A percentile compares a stretch with the other conserved stretches of the same genome.
Conservation (phyloP, 2,329 filamentous ascomycete genomes). For the Fusarium heterosporum region DNA sequence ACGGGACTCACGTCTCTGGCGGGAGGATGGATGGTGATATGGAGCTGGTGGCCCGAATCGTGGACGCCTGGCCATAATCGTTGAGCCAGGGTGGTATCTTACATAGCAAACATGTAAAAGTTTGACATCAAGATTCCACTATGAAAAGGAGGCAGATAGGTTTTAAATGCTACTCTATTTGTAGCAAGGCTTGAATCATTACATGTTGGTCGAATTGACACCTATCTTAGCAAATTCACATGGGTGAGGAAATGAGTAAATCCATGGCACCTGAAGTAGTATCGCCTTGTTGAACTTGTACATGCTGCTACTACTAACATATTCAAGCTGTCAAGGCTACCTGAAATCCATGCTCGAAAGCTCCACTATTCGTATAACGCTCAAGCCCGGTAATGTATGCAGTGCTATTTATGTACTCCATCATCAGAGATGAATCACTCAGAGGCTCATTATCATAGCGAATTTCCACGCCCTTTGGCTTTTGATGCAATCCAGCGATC, state of each 20-base stretch:
- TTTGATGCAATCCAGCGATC: background rate
- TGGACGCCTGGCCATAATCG: background rate
- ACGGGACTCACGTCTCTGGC: background rate
- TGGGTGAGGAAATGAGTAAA: no score
- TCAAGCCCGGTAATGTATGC: background rate
- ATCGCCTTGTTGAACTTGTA: no score
- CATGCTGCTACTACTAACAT: background rate
- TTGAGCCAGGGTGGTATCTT: background rate
- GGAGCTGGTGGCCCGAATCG: conserved; percentile 1
- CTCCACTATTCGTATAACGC: background rate
- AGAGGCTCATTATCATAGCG: background rate
- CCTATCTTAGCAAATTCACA: no score
- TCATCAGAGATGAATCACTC: fast-evolving
- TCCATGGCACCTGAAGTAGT: no score
- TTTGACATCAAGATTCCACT: no score
- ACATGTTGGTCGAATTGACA: no score
- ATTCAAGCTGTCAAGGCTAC: background rate
- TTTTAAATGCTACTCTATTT: no score
- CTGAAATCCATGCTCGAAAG: background rate
- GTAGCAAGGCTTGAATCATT: no score
- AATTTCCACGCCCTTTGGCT: background rate
- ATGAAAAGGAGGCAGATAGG: no score
- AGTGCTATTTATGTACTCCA: background rate
- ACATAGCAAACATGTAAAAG: no score
- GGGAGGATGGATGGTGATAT: background rate